phyloP scores from a whole-genome alignment of 257 asterid genomes.

The Solanum paucissectum region DNA sequence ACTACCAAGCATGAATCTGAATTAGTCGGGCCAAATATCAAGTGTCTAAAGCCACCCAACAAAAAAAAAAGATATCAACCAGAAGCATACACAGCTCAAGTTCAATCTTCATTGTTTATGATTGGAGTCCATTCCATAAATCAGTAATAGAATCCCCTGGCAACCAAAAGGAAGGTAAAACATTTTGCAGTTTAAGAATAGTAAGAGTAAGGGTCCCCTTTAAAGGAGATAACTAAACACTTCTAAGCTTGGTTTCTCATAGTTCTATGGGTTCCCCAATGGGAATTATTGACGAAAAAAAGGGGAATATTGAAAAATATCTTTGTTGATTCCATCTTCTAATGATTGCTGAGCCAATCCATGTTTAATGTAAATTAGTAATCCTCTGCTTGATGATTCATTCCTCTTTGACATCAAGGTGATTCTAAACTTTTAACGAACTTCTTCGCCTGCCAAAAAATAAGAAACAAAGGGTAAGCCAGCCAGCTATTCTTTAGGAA shows the following conservation, averaged over 20 bases:
- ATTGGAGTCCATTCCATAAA: neutral
- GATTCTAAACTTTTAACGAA: conserved; percentile 52
- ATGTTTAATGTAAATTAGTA: neutral
- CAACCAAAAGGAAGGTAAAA: neutral
- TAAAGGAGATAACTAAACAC: neutral
- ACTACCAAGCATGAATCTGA: neutral
- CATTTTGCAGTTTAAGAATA: neutral
- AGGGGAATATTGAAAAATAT: neutral
- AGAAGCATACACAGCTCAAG: neutral
- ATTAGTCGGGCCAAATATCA: neutral
- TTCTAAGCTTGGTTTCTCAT: neutral
- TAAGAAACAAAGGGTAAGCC: neutral
- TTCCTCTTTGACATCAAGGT: conserved; percentile 20
- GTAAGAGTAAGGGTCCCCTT: neutral
- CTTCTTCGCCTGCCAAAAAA: conserved; percentile 57
- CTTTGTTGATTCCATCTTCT: neutral
- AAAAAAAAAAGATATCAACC: neutral
- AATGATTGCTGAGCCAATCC: neutral
- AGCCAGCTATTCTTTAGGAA: neutral
- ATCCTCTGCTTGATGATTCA: neutral
- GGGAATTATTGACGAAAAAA: neutral
- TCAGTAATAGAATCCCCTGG: neutral
- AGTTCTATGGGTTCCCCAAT: neutral
- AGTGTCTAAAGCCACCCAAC: neutral
- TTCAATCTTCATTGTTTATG: neutral